Evolutionary conservation across 441 rosid species (phyloP), one percentile per base, ranked within the genome.

Genomic region (Cnidoscolus chayamansa): DNA sequence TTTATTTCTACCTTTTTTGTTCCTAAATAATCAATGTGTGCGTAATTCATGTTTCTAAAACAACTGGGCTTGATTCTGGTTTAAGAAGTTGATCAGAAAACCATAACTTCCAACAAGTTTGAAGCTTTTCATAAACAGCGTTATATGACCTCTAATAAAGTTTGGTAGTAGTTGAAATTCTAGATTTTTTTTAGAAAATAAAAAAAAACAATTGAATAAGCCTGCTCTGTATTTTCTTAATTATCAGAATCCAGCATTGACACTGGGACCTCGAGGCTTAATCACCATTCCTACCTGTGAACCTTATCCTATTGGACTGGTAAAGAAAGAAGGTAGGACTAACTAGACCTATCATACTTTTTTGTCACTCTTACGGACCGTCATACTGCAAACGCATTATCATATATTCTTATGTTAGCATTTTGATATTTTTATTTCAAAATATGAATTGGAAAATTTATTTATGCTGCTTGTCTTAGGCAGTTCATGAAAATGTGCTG

Each of bases 181-280:
- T 4, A 7, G 45, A 40, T 40, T 40, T 40, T 40, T 40, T 40
- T 40, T 40, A 3, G 7, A 9, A 19, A 25, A 25, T 25, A 25
- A 25, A 25, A 25, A 25, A 25, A 25, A 1, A 11, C 40, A 35
- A 4, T 55, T 37, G 16, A 55, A 54, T 37, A 55, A 37, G 48
- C 7, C 30, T 16, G 12, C 40, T 43, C 37, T 4, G 20, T 45
- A 20, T 12, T 60, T 43, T 51, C 8, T 13, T 10, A 45, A 20
- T 53, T 48, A 1, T 67, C 82, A 95, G 98, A 91, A 91, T 83
- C 98, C 99, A 16, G 94, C 92, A 61, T 82, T 85, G 82, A 96
- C 93, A 68, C 65, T 67, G 80, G 97, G 98, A 73, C 92, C 97
- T 64, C 86, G 97, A 65, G 99, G 98, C n/a, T 59, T 91, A 66